A percentile compares a stretch with the other conserved stretches of the same genome.
Conservation (phyloP, 2,329 filamentous ascomycete genomes). For the Cercospora sp. region DNA sequence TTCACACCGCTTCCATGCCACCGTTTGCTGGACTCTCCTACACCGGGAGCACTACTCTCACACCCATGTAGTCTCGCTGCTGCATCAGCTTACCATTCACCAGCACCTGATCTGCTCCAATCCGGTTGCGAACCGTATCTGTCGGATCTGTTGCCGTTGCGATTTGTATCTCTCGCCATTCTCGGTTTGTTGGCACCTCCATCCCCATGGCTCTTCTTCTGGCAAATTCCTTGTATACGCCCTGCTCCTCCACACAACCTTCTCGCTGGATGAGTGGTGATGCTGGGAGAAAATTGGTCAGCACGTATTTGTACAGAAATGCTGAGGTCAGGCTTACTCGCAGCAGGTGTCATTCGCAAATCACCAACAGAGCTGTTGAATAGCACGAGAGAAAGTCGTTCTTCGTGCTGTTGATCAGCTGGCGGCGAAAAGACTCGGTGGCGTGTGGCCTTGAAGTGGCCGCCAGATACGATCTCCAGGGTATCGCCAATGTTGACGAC, state of each 20-base stretch:
- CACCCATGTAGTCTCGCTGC: slow-evolving; percentile 51
- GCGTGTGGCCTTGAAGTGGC: slow-evolving; percentile 51
- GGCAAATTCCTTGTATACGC: slow-evolving; percentile 52
- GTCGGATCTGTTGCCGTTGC: slow-evolving; percentile 41
- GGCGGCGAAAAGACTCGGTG: slow-evolving; percentile 53
- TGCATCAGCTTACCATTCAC: slow-evolving; percentile 51
- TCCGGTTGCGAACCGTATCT: slow-evolving; percentile 44
- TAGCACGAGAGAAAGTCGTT: slow-evolving; percentile 43
- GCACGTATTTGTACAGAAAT: not conserved
- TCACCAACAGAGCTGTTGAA: slow-evolving; percentile 50
- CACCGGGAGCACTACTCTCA: slow-evolving; percentile 50
- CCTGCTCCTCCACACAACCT: slow-evolving; percentile 49
- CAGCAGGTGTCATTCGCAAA: slow-evolving; percentile 47
- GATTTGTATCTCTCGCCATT: slow-evolving; percentile 56
- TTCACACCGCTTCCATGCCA: too few species aligned
- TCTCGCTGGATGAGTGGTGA: slow-evolving; percentile 46
- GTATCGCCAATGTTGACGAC: slow-evolving; percentile 45
- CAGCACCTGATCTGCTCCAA: slow-evolving; percentile 48
- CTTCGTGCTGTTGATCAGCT: slow-evolving; percentile 43
- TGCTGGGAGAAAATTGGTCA: slow-evolving; percentile 20
- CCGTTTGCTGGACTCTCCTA: slow-evolving; percentile 21
- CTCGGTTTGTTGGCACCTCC: slow-evolving; percentile 48
- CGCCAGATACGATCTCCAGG: slow-evolving; percentile 42
- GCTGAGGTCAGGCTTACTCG: slow-evolving; percentile 12
- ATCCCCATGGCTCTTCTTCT: slow-evolving; percentile 44